A percentile compares a stretch with the other conserved stretches of the same genome.
These are phyloP conservation scores for Zygoascus tannicola DNA, from an alignment of 805 yeast species.

Conservation along the genomic window DNA sequence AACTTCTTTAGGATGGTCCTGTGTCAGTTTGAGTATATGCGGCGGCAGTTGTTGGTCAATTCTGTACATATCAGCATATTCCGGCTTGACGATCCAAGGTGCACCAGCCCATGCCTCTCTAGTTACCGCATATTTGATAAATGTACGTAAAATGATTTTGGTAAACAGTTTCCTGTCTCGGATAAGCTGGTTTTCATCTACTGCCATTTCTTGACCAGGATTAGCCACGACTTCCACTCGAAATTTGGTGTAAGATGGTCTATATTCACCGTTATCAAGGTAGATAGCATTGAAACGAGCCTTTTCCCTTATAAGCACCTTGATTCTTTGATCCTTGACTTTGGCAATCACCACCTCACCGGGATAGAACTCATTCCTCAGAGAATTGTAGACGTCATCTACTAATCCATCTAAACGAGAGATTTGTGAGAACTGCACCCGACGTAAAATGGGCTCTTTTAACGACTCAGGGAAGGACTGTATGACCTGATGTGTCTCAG, in stretches of 20 bases:
- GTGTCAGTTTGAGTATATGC: conserved; percentile 2
- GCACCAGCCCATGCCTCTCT: conserved; percentile 82
- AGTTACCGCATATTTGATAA: conserved; percentile 66
- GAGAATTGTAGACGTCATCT: conserved; percentile 70
- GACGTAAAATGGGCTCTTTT: conserved; percentile 83
- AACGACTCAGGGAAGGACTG: conserved; percentile 81
- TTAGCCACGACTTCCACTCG: conserved; percentile 50
- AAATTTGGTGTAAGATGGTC: conserved; percentile 56
- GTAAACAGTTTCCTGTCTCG: conserved; percentile 84
- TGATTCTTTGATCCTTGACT: conserved; percentile 33
- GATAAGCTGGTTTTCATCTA: conserved; percentile 61
- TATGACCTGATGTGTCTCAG: conserved; percentile 49
- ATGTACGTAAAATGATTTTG: conserved; percentile 82
- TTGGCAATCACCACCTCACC: conserved; percentile 74
- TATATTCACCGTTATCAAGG: conserved; percentile 28
- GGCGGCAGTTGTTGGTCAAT: conserved; percentile 33
- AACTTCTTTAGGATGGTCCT: not conserved
- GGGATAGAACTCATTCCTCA: conserved; percentile 80
- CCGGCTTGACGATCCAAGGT: conserved; percentile 87
- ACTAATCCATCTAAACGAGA: conserved; percentile 80
- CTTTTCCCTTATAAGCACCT: conserved; percentile 73
- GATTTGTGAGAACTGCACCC: conserved; percentile 69
- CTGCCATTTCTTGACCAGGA: conserved; percentile 49
- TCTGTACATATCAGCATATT: conserved; percentile 60
- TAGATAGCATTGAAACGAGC: conserved; percentile 48